These are phyloP conservation scores for Coelastrella sp. DNA, from an alignment of 139 green algal genomes.

Conservation along the genomic window DNA sequence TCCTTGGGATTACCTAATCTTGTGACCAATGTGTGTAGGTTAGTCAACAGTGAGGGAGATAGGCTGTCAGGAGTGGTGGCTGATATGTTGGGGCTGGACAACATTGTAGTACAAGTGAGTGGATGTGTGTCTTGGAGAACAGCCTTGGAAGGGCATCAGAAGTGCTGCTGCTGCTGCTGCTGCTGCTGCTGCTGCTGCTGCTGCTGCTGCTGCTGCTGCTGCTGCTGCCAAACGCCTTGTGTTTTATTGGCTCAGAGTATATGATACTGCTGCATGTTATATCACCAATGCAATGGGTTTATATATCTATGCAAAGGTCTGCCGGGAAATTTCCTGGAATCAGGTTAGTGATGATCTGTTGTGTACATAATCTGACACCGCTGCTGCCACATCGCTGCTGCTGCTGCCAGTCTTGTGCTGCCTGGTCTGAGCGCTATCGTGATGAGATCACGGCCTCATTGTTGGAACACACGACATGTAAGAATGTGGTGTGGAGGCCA, in stretches of 20 bases:
- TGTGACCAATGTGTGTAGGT: slow-evolving; percentile 66
- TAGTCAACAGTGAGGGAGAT: slow-evolving; percentile 92
- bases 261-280: too few species aligned
- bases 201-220: too few species aligned
- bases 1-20: slow-evolving; percentile 1
- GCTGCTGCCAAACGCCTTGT: too few species aligned
- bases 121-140: neutral
- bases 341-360: too few species aligned
- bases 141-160: too few species aligned
- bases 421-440: slow-evolving; percentile 63
- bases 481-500: slow-evolving; percentile 71
- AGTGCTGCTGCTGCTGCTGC: too few species aligned
- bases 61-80: slow-evolving; percentile 74
- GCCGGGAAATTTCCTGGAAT: too few species aligned
- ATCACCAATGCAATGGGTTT: too few species aligned
- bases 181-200: too few species aligned
- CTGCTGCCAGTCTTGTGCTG: slow-evolving; percentile 57
- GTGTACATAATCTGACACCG: too few species aligned
- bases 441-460: slow-evolving; percentile 38
- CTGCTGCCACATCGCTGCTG: neutral
- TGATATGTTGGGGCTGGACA: slow-evolving; percentile 64
- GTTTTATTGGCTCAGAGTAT: too few species aligned
- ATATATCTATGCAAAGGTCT: too few species aligned
- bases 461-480: neutral
- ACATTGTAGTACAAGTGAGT: slow-evolving; percentile 59